phyloP scores from a whole-genome alignment of 257 asterid genomes.

The Vinca minor region DNA sequence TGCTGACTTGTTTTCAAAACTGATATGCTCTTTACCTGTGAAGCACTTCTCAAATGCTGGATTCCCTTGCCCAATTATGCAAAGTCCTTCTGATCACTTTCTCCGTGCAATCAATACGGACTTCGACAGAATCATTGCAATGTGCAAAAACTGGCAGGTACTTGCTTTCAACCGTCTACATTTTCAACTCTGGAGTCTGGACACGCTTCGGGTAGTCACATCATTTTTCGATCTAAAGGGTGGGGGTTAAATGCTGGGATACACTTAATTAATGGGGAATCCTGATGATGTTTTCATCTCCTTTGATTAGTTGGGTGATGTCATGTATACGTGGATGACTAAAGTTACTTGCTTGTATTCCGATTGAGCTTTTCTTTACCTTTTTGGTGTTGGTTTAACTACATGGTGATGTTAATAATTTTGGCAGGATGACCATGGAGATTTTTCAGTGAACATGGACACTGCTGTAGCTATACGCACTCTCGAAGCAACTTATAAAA shows the following conservation, averaged over 20 bases:
- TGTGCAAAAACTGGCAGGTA: slow-evolving; percentile 99
- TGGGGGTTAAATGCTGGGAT: not conserved
- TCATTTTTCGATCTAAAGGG: not conserved
- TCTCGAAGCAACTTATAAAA: slow-evolving; percentile 87
- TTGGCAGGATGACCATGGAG: slow-evolving; percentile 90
- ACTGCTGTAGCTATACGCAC: slow-evolving; percentile 99
- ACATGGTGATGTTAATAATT: slow-evolving; percentile 5
- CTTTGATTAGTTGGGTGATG: not conserved
- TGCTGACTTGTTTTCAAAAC: slow-evolving; percentile 4
- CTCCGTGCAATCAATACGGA: slow-evolving; percentile 96
- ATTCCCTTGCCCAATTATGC: slow-evolving; percentile 99
- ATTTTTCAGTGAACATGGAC: slow-evolving; percentile 97
- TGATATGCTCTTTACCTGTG: slow-evolving; percentile 23
- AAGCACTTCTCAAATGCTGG: slow-evolving; percentile 99
- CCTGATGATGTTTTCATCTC: not conserved
- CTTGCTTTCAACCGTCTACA: slow-evolving; percentile 2
- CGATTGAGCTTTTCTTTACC: slow-evolving; percentile 1
- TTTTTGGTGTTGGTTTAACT: slow-evolving; percentile 1
- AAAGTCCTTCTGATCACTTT: slow-evolving; percentile 99
- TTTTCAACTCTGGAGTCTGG: slow-evolving; percentile 2
- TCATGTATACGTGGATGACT: not conserved
- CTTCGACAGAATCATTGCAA: slow-evolving; percentile 91
- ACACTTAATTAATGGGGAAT: not conserved
- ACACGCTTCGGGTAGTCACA: not conserved
- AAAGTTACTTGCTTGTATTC: not conserved